phyloP scores from a whole-genome alignment of 345 rosid species.

The Eutrema heterophyllum region DNA sequence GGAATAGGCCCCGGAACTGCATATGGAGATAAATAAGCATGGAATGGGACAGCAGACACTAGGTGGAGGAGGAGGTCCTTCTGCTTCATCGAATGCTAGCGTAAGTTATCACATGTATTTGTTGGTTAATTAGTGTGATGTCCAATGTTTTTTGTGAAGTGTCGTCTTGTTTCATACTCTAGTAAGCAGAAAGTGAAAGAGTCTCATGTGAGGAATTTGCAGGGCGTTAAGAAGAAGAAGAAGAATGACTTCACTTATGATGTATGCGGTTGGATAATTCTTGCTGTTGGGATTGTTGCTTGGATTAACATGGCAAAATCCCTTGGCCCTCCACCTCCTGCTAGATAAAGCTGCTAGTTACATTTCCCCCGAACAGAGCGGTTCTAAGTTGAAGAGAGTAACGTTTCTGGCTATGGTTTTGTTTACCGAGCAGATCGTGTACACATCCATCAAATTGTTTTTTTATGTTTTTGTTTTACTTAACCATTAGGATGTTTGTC shows the following conservation, averaged over 20 bases:
- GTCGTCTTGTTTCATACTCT: neutral
- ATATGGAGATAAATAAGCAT: slow-evolving; percentile 54
- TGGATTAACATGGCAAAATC: slow-evolving; percentile 89
- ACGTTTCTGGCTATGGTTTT: slow-evolving; percentile 6
- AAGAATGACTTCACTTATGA: slow-evolving; percentile 77
- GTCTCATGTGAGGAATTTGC: neutral
- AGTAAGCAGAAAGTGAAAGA: neutral
- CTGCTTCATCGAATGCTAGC: slow-evolving; percentile 50
- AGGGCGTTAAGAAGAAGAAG: slow-evolving; percentile 50
- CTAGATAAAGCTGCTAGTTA: slow-evolving; percentile 15
- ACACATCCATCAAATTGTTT: neutral
- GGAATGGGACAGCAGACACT: slow-evolving; percentile 45
- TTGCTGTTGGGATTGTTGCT: slow-evolving; percentile 73
- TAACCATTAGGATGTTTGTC: slow-evolving; percentile 1
- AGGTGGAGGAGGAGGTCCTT: slow-evolving; percentile 47
- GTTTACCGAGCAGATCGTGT: neutral
- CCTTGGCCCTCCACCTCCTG: slow-evolving; percentile 57
- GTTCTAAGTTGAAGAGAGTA: neutral
- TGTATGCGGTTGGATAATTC: slow-evolving; percentile 84
- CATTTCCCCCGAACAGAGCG: neutral
- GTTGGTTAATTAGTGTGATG: neutral
- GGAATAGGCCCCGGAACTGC: slow-evolving; percentile 78
- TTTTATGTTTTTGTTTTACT: neutral
- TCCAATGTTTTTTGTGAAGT: neutral
- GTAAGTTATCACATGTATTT: slow-evolving; percentile 29